A percentile compares a stretch with the other conserved stretches of the same genome.
These are phyloP conservation scores for Solanum bulbocastanum DNA, from an alignment of 257 asterid species.

Conservation along the genomic window DNA sequence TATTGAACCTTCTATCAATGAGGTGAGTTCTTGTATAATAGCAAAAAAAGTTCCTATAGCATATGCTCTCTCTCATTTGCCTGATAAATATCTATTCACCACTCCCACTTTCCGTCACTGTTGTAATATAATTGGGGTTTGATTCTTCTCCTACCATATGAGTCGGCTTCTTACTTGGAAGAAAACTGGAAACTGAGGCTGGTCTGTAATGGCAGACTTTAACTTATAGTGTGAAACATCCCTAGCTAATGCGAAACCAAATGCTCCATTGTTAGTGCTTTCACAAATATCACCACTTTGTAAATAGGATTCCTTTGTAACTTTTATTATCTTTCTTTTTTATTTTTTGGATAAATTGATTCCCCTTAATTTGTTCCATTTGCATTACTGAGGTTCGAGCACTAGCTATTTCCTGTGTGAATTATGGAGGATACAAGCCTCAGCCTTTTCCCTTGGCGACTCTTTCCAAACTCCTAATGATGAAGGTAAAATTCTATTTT, in stretches of 20 bases:
- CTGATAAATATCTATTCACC: not conserved
- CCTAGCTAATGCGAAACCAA: not conserved
- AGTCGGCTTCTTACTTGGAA: not conserved
- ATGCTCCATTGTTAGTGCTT: not conserved
- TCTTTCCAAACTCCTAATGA: conserved; percentile 65
- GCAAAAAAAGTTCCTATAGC: not conserved
- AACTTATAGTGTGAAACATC: not conserved
- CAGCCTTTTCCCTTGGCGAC: conserved; percentile 66
- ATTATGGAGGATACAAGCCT: conserved; percentile 79
- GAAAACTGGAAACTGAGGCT: not conserved
- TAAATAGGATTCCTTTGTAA: not conserved
- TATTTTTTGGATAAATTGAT: not conserved
- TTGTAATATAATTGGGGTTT: not conserved
- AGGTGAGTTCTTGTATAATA: conserved; percentile 29
- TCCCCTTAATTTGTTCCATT: not conserved
- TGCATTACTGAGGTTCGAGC: conserved; percentile 45
- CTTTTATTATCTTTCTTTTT: not conserved
- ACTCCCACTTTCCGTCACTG: not conserved
- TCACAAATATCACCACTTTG: not conserved
- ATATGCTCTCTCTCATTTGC: not conserved
- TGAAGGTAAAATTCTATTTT: conserved; percentile 38
- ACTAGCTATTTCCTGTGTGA: conserved; percentile 57
- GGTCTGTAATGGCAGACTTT: not conserved
- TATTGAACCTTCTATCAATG: conserved; percentile 67
- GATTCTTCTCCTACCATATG: not conserved